Conservation (phyloP, 2,329 filamentous ascomycete species). For the Diaporthe sp. region DNA sequence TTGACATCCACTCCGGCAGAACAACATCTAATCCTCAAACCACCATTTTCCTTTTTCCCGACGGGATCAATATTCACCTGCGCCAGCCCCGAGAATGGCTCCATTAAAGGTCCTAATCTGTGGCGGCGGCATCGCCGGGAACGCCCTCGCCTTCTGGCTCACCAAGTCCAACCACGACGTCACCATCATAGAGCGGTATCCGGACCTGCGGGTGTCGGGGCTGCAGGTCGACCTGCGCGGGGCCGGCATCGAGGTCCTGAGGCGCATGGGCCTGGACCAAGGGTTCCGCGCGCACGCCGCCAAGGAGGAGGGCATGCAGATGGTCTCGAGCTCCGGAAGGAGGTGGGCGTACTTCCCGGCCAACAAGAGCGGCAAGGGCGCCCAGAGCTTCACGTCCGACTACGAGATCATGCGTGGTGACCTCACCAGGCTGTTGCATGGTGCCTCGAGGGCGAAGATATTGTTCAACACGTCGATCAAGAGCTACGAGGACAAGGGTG, state of each 20-base stretch:
- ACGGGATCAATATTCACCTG: neutral
- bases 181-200: constrained; percentile 60
- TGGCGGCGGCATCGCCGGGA: constrained; percentile 62
- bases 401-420: constrained; percentile 73
- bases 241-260: constrained; percentile 56
- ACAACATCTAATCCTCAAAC: neutral
- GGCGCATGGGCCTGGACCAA: constrained; percentile 56
- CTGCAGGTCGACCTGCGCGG: constrained; percentile 63
- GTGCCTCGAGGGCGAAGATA: constrained; percentile 51
- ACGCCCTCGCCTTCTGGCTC: constrained; percentile 58
- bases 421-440: constrained; percentile 63
- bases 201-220: constrained; percentile 55
- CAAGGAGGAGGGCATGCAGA: constrained; percentile 61
- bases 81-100: constrained; percentile 42
- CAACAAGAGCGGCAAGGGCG: constrained; percentile 57
- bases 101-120: constrained; percentile 62
- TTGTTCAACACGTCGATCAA: constrained; percentile 48
- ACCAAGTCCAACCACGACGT: constrained; percentile 54
- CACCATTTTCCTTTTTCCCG: no score
- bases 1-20: neutral
- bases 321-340: constrained; percentile 59
- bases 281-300: constrained; percentile 55
- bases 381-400: constrained; percentile 65
- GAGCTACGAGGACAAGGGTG: constrained; percentile 47
- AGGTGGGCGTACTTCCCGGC: constrained; percentile 55